Base-by-base conservation (phyloP, 768 basidiomycete genomes). In the Clitopilus passeckerianus region DNA sequence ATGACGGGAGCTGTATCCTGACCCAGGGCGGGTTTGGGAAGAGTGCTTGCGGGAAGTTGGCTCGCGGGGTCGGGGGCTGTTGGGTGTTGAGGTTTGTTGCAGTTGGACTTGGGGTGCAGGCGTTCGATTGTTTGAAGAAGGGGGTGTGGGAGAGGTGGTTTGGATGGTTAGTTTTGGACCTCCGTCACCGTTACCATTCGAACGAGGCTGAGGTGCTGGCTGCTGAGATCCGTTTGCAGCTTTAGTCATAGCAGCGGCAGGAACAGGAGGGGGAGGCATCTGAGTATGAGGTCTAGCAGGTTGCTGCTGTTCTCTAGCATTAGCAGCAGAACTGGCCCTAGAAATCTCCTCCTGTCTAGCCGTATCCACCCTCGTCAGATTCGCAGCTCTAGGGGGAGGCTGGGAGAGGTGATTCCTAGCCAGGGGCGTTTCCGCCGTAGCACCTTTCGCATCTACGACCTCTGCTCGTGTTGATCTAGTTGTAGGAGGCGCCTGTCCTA, bases 21-120 rank as follows among this genome's bases (percentile, higher is more conserved):
- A 50, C 5, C 20, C n/a, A 18, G 46, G 46, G 1, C 46, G 46
- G 5, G 46, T 18, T 3, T 18, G 16, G 5, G n/a, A 10, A 10
- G 7, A 2, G 20, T 18, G 22, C n/a, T 23, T 22, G 9, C 46
- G 16, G 16, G 16, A n/a, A 50, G 75, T 74, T 18, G 59, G 50
- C 57, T 68, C 68, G 35, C 73, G 73, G 37, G 73, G n/a, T 4
- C 46, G 46, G 16, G 46, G 46, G 46, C 46, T 50, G 46, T n/a
- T 50, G n/a, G 46, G 46, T 3, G 6, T 50, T 22, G 46, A 20
- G n/a, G 18, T 50, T 16, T 9, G 10, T 20, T 50, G 16, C 3
- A n/a, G 5, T n/a, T n/a, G 16, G 18, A 18, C 16, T 16, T 12
- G 10, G 5, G 46, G 46, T 16, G 46, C 46, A 5, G 46, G 46